These are phyloP conservation scores for Verruconis gallopava DNA, from an alignment of 2,329 filamentous ascomycete species.

Conservation along the genomic window DNA sequence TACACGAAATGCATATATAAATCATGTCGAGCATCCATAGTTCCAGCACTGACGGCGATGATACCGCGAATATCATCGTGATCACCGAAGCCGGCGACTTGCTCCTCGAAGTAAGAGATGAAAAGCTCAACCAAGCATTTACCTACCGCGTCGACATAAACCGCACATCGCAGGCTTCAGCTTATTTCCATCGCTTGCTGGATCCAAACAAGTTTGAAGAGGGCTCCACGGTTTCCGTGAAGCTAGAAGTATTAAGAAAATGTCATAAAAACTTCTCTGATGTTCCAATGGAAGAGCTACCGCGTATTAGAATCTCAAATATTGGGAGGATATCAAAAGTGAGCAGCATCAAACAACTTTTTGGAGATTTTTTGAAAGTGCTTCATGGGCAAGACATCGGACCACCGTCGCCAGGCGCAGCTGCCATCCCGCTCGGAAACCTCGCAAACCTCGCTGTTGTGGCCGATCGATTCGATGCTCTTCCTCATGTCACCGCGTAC, in stretches of 20 bases:
- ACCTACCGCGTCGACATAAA: slow-evolving; percentile 49
- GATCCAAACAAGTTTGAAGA: slow-evolving; percentile 52
- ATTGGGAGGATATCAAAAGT: slow-evolving; percentile 54
- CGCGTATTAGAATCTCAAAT: slow-evolving; percentile 50
- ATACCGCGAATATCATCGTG: slow-evolving; percentile 27
- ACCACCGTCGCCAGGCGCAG: slow-evolving; percentile 14
- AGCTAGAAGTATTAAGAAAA: slow-evolving; percentile 38
- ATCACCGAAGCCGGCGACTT: slow-evolving; percentile 50
- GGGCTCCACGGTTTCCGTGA: slow-evolving; percentile 39
- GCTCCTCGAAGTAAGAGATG: slow-evolving; percentile 53
- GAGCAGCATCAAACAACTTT: slow-evolving; percentile 46
- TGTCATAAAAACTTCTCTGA: slow-evolving; percentile 36
- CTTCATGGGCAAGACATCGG: slow-evolving; percentile 44
- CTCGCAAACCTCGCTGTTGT: slow-evolving; percentile 56
- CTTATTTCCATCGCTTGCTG: slow-evolving; percentile 57
- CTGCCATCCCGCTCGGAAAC: slow-evolving; percentile 49
- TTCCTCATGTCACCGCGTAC: slow-evolving; percentile 41
- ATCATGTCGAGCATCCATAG: too few relatives aligned
- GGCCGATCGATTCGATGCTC: slow-evolving; percentile 61
- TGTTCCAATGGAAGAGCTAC: slow-evolving; percentile 41
- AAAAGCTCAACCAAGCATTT: slow-evolving; percentile 42
- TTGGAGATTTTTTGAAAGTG: slow-evolving; percentile 54
- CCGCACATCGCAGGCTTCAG: slow-evolving; percentile 46
- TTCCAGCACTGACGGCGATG: background rate
- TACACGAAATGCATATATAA: too few relatives aligned